phyloP scores from a whole-genome alignment of 2,329 filamentous ascomycete species.

The Neofusicoccum umdonicola region DNA sequence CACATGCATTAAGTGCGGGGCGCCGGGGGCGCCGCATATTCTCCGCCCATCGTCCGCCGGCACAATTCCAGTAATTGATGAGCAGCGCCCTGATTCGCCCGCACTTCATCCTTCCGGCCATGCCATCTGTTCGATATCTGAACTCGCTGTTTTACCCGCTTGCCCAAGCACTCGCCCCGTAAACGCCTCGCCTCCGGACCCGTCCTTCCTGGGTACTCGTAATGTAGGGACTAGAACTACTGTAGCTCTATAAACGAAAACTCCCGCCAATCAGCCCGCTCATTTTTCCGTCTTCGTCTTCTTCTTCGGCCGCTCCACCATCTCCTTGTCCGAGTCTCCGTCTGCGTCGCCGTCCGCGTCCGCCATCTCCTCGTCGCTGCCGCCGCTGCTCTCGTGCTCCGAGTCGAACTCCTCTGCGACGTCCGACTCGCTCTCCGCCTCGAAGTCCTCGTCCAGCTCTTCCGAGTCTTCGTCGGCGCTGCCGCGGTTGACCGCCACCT shows the following conservation, averaged over 20 bases:
- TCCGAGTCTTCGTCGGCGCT: conserved; percentile 96
- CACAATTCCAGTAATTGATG: neutral
- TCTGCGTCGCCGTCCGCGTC: conserved; percentile 59
- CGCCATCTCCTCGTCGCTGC: conserved; percentile 62
- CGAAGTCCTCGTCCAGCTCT: conserved; percentile 93
- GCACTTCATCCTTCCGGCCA: neutral
- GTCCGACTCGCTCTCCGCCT: conserved; percentile 86
- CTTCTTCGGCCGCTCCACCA: conserved; percentile 62
- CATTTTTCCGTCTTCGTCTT: conserved; percentile 54
- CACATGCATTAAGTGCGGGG: conserved; percentile 8
- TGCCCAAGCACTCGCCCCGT: neutral
- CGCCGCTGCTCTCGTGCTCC: conserved; percentile 80
- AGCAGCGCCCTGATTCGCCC: neutral
- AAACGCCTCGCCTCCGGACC: conserved; percentile 31
- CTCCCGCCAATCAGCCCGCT: neutral
- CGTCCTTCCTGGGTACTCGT: neutral
- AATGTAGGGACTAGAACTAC: conserved; percentile 3
- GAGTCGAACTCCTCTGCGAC: conserved; percentile 96
- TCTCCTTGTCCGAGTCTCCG: conserved; percentile 51
- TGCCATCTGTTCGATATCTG: neutral
- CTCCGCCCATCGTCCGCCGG: conserved; percentile 4
- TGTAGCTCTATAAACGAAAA: neutral
- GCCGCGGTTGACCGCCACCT: conserved; percentile 74
- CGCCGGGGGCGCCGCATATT: conserved; percentile 6
- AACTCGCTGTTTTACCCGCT: neutral